Evolutionary conservation across 1,284 basidiomycete species (phyloP).

Genomic region (Dichomitus squalens): DNA sequence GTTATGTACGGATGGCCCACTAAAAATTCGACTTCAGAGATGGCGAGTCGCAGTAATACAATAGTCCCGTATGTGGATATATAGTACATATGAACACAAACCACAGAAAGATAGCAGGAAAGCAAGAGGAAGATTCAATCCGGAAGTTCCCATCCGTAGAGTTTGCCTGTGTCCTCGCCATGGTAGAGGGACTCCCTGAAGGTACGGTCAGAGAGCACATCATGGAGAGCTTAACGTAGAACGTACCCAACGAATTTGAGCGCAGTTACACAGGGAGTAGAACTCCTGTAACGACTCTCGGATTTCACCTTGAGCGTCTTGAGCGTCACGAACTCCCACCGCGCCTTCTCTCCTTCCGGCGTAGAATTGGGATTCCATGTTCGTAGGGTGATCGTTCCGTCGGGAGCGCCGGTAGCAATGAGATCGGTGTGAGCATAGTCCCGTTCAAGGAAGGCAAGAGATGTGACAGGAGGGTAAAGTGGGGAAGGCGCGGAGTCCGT

Average conservation of each 20-base stretch:
- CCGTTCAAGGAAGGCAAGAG: conserved; percentile 79
- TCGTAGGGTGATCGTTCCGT: conserved; percentile 67
- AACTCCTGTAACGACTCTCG: conserved; percentile 30
- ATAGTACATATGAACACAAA: conserved; percentile 9
- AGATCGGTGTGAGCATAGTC: conserved; percentile 74
- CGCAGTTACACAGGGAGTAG: conserved; percentile 57
- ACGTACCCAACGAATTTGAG: conserved; percentile 72
- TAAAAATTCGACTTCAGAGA: too few species aligned
- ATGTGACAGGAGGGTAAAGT: conserved; percentile 44
- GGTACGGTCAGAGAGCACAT: neutral
- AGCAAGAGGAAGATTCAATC: conserved; percentile 35
- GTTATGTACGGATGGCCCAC: too few species aligned
- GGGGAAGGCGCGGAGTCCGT: conserved; percentile 43
- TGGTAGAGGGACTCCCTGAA: conserved; percentile 63
- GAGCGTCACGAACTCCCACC: conserved; percentile 73
- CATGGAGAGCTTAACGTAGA: neutral
- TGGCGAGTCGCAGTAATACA: neutral
- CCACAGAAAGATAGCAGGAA: conserved; percentile 8
- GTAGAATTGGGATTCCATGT: conserved; percentile 80
- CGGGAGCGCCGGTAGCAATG: conserved; percentile 66
- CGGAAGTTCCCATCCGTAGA: conserved; percentile 64
- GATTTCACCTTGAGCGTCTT: conserved; percentile 57
- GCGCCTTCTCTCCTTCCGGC: conserved; percentile 58
- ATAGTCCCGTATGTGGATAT: conserved; percentile 14
- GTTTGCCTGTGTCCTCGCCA: conserved; percentile 66